Evolutionary conservation across 495 filamentous ascomycete genomes (phyloP).

Genomic region (Aspergillus diversus): DNA sequence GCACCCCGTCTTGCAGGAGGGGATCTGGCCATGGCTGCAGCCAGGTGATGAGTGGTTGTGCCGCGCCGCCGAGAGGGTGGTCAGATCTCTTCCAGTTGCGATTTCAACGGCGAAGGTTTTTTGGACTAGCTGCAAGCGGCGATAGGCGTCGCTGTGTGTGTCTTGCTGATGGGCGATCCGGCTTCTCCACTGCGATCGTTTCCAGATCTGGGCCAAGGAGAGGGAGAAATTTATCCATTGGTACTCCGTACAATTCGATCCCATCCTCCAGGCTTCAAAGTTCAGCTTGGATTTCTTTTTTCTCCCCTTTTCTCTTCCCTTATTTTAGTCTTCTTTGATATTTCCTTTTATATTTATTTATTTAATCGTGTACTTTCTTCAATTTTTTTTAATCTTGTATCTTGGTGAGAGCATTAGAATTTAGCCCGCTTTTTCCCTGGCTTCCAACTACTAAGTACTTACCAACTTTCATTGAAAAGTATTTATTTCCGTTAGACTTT

Average conservation of each 20-base stretch:
- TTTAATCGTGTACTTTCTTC: no score
- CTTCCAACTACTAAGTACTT: no score
- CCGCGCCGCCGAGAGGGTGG: constrained; percentile 21
- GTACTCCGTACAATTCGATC: background rate
- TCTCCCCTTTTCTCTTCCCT: background rate
- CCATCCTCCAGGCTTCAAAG: background rate
- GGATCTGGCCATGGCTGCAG: constrained; percentile 27
- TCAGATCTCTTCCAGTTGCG: constrained; percentile 25
- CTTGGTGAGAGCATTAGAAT: no score
- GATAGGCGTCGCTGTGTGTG: constrained; percentile 13
- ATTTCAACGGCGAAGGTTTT: constrained; percentile 26
- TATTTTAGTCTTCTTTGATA: background rate
- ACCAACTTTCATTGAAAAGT: no score
- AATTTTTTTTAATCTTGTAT: no score
- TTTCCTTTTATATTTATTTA: no score
- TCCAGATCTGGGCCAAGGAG: constrained; percentile 27
- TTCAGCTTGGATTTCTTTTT: constrained; percentile 1
- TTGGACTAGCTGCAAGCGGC: constrained; percentile 22
- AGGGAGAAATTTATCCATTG: constrained; percentile 6
- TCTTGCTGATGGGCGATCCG: constrained; percentile 28
- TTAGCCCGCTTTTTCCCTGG: no score
- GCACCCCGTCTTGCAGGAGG: constrained; percentile 15
- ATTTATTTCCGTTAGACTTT: no score
- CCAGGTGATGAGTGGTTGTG: constrained; percentile 21
- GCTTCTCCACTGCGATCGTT: constrained; percentile 28